Percentiles rank a stretch among this genome's conserved stretches.
Evolutionary conservation across 139 green algal species (phyloP).

Genomic region (Eudorina sp.): DNA sequence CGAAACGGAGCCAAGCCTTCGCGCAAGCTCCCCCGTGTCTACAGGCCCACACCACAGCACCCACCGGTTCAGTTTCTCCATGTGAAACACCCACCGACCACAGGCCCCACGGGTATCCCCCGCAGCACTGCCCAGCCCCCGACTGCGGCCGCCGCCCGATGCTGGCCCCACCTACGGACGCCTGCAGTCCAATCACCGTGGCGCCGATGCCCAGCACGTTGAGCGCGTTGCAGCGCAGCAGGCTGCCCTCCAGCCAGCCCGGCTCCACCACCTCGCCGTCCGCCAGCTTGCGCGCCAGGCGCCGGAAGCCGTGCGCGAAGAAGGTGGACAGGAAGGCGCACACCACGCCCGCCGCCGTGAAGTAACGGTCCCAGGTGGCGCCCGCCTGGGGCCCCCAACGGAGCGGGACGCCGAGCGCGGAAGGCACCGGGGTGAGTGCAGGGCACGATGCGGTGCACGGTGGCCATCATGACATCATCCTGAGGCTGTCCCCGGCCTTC

Average conservation of each 20-base stretch:
- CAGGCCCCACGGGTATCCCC: no score
- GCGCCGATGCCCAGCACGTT: conserved; percentile 89
- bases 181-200: conserved; percentile 89
- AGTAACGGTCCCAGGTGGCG: conserved; percentile 57
- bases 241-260: conserved; percentile 59
- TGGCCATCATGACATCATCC: no score
- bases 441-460: no score
- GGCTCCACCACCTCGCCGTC: conserved; percentile 10
- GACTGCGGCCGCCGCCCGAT: no score
- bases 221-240: conserved; percentile 82
- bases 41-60: no score
- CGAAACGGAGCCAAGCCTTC: no score
- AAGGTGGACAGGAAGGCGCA: conserved; percentile 86
- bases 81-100: no score
- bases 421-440: no score
- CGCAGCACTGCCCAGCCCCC: no score
- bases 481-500: no score
- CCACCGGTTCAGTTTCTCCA: no score
- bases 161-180: conserved; percentile 73
- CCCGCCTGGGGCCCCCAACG: not conserved
- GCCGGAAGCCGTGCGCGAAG: conserved; percentile 74
- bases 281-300: conserved; percentile 42
- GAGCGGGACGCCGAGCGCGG: not conserved
- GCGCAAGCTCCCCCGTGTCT: no score
- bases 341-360: conserved; percentile 83